Evolutionary conservation across 78 protist genomes (phyloP).

Genomic region (Capsaspora owczarzaki): DNA sequence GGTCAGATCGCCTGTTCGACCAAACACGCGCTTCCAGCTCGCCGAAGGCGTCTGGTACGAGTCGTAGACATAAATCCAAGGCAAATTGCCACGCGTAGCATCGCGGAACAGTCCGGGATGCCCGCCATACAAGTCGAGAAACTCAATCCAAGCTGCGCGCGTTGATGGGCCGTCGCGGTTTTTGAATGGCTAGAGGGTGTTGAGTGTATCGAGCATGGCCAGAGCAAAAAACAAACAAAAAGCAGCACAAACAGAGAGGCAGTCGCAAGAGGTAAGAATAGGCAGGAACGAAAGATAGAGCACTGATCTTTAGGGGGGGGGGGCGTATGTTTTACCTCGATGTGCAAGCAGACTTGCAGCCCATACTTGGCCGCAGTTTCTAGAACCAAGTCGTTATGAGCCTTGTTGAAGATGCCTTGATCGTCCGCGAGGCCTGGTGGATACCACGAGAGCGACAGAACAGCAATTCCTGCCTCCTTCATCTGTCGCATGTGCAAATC

Average conservation of each 20-base stretch:
- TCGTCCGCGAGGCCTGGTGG: neutral
- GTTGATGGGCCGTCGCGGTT: slow-evolving; percentile 7
- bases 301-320: too few species aligned
- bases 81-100: neutral
- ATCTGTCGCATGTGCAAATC: slow-evolving; percentile 11
- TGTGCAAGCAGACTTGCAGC: slow-evolving; percentile 27
- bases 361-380: slow-evolving; percentile 9
- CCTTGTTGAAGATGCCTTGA: neutral
- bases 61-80: slow-evolving; percentile 38
- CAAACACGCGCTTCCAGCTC: slow-evolving; percentile 28
- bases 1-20: neutral
- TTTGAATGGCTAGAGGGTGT: slow-evolving; percentile 43
- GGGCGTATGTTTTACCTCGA: too few species aligned
- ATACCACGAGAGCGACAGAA: slow-evolving; percentile 38
- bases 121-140: slow-evolving; percentile 10
- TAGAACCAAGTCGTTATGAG: neutral
- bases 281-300: too few species aligned
- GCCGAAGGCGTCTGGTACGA: slow-evolving; percentile 14
- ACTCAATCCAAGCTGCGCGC: slow-evolving; percentile 11
- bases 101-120: slow-evolving; percentile 33
- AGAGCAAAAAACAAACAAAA: too few species aligned
- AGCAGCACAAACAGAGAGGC: too few species aligned
- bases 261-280: too few species aligned
- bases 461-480: slow-evolving; percentile 13
- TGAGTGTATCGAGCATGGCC: neutral